phyloP scores from a whole-genome alignment of 352 stramenopile species.

The Pythium angustatum region DNA sequence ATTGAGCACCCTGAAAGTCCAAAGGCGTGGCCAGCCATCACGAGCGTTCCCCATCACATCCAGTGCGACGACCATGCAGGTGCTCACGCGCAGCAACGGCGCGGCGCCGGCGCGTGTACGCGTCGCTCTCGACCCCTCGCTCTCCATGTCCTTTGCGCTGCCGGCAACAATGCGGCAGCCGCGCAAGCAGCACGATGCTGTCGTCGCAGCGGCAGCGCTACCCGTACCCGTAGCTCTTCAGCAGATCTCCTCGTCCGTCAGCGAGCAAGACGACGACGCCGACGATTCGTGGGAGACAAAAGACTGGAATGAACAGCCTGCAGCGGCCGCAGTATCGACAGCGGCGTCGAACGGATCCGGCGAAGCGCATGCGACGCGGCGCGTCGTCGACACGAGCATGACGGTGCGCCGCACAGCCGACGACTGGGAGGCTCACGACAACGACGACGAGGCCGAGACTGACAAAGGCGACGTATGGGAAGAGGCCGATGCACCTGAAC shows the following conservation, averaged over 20 bases:
- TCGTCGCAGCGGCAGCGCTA: no score
- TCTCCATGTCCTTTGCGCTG: conserved; percentile 30
- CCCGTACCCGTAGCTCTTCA: no score
- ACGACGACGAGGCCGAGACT: not conserved
- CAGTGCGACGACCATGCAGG: conserved; percentile 12
- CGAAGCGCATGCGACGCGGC: not conserved
- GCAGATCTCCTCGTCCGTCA: no score
- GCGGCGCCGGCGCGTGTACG: conserved; percentile 11
- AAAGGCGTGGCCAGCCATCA: conserved; percentile 28
- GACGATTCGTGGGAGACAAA: conserved; percentile 24
- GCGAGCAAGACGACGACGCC: conserved; percentile 9
- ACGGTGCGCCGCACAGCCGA: not conserved
- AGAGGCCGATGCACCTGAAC: conserved; percentile 25
- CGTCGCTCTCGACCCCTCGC: conserved; percentile 23
- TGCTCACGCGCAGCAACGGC: conserved; percentile 22
- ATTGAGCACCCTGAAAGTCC: conserved; percentile 11
- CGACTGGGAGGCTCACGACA: not conserved
- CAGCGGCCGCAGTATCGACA: not conserved
- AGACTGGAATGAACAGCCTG: conserved; percentile 3
- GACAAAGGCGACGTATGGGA: conserved; percentile 24
- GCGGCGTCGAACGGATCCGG: not conserved
- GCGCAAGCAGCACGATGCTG: no score
- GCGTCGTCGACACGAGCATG: conserved; percentile 23
- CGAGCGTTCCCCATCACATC: not conserved
- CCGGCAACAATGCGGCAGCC: conserved; percentile 6